Evolutionary conservation across 768 basidiomycete genomes (phyloP), one percentile per base, ranked within the genome.

Genomic region (Boletus reticulatus): DNA sequence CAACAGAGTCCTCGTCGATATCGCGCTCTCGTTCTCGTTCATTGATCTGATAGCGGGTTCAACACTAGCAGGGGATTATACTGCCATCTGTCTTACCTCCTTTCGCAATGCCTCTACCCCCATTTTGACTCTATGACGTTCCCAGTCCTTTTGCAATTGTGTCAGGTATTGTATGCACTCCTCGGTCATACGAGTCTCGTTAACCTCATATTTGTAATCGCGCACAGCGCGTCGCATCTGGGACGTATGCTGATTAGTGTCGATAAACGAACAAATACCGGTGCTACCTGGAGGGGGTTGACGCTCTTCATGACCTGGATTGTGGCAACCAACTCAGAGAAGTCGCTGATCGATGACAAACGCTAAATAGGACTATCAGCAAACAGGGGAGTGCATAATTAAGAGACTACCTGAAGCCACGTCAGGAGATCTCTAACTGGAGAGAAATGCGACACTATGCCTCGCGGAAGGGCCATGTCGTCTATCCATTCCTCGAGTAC

Each of bases 141-240:
- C 96, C 96, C 96, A 99, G 68, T 98, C 95, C 67, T 92, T 95
- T 73, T 98, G 95, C 10, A 99, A 77, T 64, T 98, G 96, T 4
- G 85, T 89, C 27, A 98, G 81, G 64, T 98, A 98, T 73, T 97
- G 92, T 38, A 84, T 78, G 67, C 96, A 98, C 70, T 99, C 97
- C 22, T 98, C 94, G 4, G 87, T 89, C 92, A 99, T 97, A 57
- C 80, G 81, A 1, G 85, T 80, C 71, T 99, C 97, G 67, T 87
- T 89, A 47, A 98, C 89, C 74, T 99, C 96, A 67, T 91, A 97
- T 68, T 84, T 90, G 73, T 93, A 93, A 67, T 98, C 96, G 44
- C 88, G 84, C 29, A 96, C 89, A 38, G 95, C 95, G 19, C 93
- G 84, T 48, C 94, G 87, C 88, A 99, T 95, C 89, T 92, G 36